phyloP scores from a whole-genome alignment of 169 alveolate species.

The Eimeria mitis region DNA sequence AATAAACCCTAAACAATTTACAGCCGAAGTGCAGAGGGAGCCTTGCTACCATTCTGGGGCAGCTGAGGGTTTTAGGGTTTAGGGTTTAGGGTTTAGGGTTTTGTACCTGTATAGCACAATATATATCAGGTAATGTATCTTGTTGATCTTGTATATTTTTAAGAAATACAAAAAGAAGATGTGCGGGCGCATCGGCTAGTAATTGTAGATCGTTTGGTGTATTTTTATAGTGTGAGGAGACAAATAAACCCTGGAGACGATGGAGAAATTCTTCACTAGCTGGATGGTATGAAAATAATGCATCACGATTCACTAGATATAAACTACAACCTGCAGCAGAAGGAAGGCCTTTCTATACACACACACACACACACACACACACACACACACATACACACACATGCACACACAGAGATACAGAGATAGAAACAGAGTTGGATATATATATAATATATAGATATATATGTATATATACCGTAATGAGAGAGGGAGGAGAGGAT shows the following conservation, averaged over 20 bases:
- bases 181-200: constrained; percentile 99
- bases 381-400: too few relatives aligned
- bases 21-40: too few relatives aligned
- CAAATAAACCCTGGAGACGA: constrained; percentile 97
- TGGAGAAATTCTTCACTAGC: constrained; percentile 98
- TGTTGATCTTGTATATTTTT: constrained; percentile 82
- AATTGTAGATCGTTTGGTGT: constrained; percentile 99
- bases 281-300: constrained; percentile 98
- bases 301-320: constrained; percentile 98
- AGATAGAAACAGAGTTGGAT: too few relatives aligned
- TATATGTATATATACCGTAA: too few relatives aligned
- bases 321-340: constrained; percentile 97
- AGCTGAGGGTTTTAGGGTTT: too few relatives aligned
- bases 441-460: too few relatives aligned
- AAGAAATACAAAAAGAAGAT: constrained; percentile 97
- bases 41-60: too few relatives aligned
- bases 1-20: too few relatives aligned
- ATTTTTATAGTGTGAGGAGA: constrained; percentile 99
- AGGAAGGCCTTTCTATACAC: constrained; percentile 89
- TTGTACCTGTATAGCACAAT: constrained; percentile 92
- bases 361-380: too few relatives aligned
- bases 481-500: too few relatives aligned
- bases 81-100: too few relatives aligned
- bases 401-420: too few relatives aligned
- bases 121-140: constrained; percentile 83